Evolutionary conservation across 2,329 filamentous ascomycete species (phyloP).

Genomic region (Dothiorella sarmentorum): DNA sequence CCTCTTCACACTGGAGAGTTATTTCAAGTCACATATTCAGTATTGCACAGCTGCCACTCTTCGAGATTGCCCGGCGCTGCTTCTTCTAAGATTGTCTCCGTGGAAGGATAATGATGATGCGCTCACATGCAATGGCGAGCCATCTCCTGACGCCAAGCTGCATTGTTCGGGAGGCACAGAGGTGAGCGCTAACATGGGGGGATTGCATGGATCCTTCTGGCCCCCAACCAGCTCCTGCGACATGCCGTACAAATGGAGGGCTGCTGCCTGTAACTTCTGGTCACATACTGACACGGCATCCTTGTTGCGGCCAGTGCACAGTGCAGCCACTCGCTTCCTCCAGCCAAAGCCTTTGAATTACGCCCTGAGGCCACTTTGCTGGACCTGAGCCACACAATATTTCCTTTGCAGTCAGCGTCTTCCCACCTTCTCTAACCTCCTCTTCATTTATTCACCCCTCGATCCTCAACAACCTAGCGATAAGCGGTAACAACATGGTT

Average conservation of each 20-base stretch:
- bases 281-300: background rate
- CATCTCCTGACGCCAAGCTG: background rate
- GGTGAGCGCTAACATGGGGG: background rate
- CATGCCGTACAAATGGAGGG: background rate
- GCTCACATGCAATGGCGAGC: background rate
- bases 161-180: background rate
- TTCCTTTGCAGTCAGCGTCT: too few relatives aligned
- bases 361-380: background rate
- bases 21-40: too few relatives aligned
- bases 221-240: background rate
- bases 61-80: too few relatives aligned
- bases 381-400: background rate
- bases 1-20: too few relatives aligned
- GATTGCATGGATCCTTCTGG: background rate
- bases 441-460: too few relatives aligned
- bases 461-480: too few relatives aligned
- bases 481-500: too few relatives aligned
- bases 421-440: background rate
- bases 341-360: background rate
- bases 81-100: too few relatives aligned
- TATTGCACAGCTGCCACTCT: too few relatives aligned
- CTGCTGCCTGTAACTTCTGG: background rate
- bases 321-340: background rate
- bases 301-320: background rate
- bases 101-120: background rate